These are phyloP conservation scores for Xylariomycetidae sp. DNA, from an alignment of 2,329 filamentous ascomycete species.

Conservation along the genomic window DNA sequence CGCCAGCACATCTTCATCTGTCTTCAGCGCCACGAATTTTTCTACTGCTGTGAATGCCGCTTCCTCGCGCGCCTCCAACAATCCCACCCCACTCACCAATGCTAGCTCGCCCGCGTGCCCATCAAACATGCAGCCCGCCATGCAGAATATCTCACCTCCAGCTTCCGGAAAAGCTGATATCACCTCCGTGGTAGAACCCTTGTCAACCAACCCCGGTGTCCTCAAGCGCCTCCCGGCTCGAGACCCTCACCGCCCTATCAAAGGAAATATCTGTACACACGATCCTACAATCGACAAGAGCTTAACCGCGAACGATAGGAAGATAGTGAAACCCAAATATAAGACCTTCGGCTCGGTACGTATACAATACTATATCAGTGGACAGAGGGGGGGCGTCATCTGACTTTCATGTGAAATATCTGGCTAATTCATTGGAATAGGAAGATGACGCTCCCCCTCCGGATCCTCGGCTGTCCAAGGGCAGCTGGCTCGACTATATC, in stretches of 20 bases:
- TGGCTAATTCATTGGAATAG: conserved; percentile 61
- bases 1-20: conserved; percentile 65
- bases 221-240: conserved; percentile 48
- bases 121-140: conserved; percentile 43
- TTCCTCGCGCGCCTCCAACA: conserved; percentile 36
- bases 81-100: conserved; percentile 47
- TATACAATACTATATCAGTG: conserved; percentile 38
- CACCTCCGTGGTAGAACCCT: conserved; percentile 25
- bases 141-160: conserved; percentile 50
- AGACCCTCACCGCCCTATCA: conserved; percentile 49
- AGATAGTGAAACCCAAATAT: conserved; percentile 55
- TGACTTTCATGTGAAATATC: conserved; percentile 40
- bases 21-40: conserved; percentile 54
- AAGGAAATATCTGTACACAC: conserved; percentile 57
- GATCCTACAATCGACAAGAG: conserved; percentile 44
- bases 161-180: conserved; percentile 36
- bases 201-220: conserved; percentile 20
- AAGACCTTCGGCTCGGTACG: conserved; percentile 64
- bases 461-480: conserved; percentile 75
- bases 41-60: conserved; percentile 37
- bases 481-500: conserved; percentile 62
- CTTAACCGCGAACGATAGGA: conserved; percentile 49
- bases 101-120: conserved; percentile 46
- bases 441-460: conserved; percentile 73
- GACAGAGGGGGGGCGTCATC: conserved; percentile 57